Evolutionary conservation across 371 early-diverging fungal species (phyloP), one percentile per base, ranked within the genome.

Genomic region (Sporodiniella umbellata): DNA sequence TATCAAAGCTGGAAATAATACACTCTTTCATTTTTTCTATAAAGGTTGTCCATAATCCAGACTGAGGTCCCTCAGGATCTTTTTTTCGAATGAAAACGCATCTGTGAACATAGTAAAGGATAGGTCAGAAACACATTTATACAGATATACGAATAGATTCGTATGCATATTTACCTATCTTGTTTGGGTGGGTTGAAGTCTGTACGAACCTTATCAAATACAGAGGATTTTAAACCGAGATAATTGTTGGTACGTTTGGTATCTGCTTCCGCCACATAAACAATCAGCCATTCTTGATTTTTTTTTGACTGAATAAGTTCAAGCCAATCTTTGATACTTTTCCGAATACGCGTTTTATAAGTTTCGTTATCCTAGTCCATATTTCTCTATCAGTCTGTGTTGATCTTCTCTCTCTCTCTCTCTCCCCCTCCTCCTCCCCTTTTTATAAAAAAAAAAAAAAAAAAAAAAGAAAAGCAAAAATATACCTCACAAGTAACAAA

Each of bases 251-350:
- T 58, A 42, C 79, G 67, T 55, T 76, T 75, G 3, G 82, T 73
- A 33, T 85, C 87, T n/a, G 83, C 80, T 25, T 78, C 82, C 21
- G 86, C 78, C 7, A 95, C 79, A 65, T 93, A 89, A 4, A 95
- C 88, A 48, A 96, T 86, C 28, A 93, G 60, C 94, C 95, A 95
- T 66, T 94, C 95, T 66, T 94, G 93, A 51, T 86, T 88, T 73
- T 89, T 90, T 53, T 89, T 88, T 15, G 79, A 72, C 11, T 76
- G 72, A 14, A 91, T 84, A 8, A 79, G 64, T 44, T 85, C 85
- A 8, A 91, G 69, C 97, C 97, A 98, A 4, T 84, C 79, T 25
- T 88, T 79, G 53, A 93, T 88, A 45, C 88, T 88, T 35, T 83
- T 83, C 42, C 81, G 72, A 8, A 92, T 81, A 11, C 73, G 76